Evolutionary conservation across 1,284 basidiomycete species (phyloP).

Genomic region (Rhizoctonia solani): DNA sequence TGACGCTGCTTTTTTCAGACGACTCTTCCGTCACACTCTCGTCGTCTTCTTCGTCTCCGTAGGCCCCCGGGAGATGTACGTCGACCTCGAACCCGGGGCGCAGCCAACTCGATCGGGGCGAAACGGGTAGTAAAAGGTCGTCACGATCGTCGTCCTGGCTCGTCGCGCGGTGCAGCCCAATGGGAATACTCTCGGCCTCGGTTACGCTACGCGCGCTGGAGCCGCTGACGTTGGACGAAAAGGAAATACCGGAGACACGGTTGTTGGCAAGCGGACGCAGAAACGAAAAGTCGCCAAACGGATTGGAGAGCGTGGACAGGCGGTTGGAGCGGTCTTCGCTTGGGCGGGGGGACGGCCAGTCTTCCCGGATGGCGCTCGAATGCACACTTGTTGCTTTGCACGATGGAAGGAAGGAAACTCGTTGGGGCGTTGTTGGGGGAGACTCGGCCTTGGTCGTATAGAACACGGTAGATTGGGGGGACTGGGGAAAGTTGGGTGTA

Average conservation of each 20-base stretch:
- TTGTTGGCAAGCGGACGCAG: background rate
- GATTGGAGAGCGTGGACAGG: background rate
- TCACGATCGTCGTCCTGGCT: background rate
- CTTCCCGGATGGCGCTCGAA: conserved; percentile 1
- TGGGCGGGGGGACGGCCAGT: background rate
- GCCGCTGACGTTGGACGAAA: conserved; percentile 14
- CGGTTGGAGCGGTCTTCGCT: background rate
- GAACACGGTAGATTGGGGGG: conserved; percentile 2
- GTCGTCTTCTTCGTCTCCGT: background rate
- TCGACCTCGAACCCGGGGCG: conserved; percentile 6
- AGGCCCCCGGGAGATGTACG: background rate
- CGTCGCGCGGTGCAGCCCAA: conserved; percentile 10
- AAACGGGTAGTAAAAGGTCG: background rate
- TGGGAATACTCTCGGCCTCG: conserved; percentile 27
- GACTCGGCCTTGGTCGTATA: background rate
- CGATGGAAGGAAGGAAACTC: conserved; percentile 23
- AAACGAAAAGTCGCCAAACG: conserved; percentile 16
- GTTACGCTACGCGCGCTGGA: conserved; percentile 2
- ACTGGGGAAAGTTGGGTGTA: conserved; percentile 9
- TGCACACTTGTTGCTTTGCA: conserved; percentile 6
- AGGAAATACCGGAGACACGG: conserved; percentile 12
- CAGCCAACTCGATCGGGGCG: conserved; percentile 10
- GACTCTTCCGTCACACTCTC: conserved; percentile 23
- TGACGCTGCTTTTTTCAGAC: background rate
- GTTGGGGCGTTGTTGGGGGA: conserved; percentile 2